A percentile compares a stretch with the other conserved stretches of the same genome.
Evolutionary conservation across 345 rosid species (phyloP).

Genomic region (Salix suchowensis): DNA sequence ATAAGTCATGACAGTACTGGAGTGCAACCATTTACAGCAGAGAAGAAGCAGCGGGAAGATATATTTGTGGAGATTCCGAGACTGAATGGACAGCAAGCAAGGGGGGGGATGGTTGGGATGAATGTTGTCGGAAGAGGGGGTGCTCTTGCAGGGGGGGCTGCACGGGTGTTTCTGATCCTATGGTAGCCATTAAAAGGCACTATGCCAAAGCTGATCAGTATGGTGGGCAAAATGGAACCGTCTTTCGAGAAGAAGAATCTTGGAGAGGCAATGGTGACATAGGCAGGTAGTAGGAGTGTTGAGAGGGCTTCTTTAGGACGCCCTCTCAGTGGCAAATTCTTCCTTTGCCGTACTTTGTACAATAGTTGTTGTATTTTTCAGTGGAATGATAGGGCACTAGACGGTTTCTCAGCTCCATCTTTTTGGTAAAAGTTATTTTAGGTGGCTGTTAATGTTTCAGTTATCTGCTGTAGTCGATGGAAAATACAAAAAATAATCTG

Average conservation of each 20-base stretch:
- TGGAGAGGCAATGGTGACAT: constrained; percentile 58
- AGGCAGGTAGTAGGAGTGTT: constrained; percentile 47
- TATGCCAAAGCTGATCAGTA: constrained; percentile 44
- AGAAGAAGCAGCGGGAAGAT: constrained; percentile 47
- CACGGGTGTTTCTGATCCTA: constrained; percentile 52
- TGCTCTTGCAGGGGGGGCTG: constrained; percentile 40
- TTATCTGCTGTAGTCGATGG: constrained; percentile 49
- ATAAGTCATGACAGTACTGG: constrained; percentile 32
- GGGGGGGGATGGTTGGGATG: constrained; percentile 45
- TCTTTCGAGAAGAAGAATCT: constrained; percentile 47
- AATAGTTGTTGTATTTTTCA: constrained; percentile 47
- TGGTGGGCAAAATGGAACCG: constrained; percentile 38
- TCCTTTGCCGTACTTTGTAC: constrained; percentile 42
- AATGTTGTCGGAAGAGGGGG: constrained; percentile 46
- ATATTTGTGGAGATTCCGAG: constrained; percentile 39
- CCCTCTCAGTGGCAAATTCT: constrained; percentile 16
- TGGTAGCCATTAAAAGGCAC: constrained; percentile 58
- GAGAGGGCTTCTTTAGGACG: constrained; percentile 17
- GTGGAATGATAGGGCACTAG: constrained; percentile 36
- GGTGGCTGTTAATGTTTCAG: constrained; percentile 41
- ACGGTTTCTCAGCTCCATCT: constrained; percentile 27
- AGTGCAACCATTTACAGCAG: constrained; percentile 39
- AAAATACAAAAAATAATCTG: constrained; percentile 46
- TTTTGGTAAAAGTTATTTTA: constrained; percentile 15
- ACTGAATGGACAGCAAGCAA: constrained; percentile 45